These are phyloP conservation scores for Hortiboletus campestris DNA, from an alignment of 768 basidiomycete genomes.

Conservation along the genomic window DNA sequence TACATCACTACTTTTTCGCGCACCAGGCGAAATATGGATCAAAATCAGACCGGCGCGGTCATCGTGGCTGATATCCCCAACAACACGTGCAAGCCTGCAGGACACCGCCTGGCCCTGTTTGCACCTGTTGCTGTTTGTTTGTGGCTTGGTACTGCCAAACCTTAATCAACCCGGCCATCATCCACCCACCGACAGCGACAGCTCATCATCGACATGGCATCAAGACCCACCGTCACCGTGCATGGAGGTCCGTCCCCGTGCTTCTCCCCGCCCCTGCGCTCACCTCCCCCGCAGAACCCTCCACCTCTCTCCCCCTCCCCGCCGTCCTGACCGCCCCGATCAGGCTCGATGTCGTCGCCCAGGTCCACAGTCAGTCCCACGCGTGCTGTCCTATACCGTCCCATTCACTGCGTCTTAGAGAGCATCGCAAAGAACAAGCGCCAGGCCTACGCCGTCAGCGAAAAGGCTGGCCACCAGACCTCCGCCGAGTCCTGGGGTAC, in stretches of 20 bases:
- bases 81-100: slow-evolving; percentile 32
- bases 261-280: not conserved
- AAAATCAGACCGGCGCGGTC: slow-evolving; percentile 6
- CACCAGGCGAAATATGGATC: slow-evolving; percentile 1
- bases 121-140: slow-evolving; percentile 11
- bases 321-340: slow-evolving; percentile 98
- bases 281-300: slow-evolving; percentile 56
- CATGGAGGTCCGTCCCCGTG: slow-evolving; percentile 66
- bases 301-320: slow-evolving; percentile 86
- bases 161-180: slow-evolving; percentile 11
- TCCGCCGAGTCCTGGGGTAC: slow-evolving; percentile 99
- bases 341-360: slow-evolving; percentile 95
- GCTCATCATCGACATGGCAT: slow-evolving; percentile 62
- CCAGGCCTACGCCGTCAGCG: slow-evolving; percentile 94
- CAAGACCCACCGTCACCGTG: slow-evolving; percentile 88
- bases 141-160: slow-evolving; percentile 31
- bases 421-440: slow-evolving; percentile 97
- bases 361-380: slow-evolving; percentile 92
- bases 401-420: slow-evolving; percentile 50
- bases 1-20: slow-evolving; percentile 24
- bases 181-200: slow-evolving; percentile 5
- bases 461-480: slow-evolving; percentile 99
- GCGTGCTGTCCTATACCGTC: not conserved
- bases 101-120: slow-evolving; percentile 29
- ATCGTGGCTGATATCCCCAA: slow-evolving; percentile 25